Base-by-base conservation (phyloP, 768 basidiomycete species). In the Naganishia vaughanmartiniae region DNA sequence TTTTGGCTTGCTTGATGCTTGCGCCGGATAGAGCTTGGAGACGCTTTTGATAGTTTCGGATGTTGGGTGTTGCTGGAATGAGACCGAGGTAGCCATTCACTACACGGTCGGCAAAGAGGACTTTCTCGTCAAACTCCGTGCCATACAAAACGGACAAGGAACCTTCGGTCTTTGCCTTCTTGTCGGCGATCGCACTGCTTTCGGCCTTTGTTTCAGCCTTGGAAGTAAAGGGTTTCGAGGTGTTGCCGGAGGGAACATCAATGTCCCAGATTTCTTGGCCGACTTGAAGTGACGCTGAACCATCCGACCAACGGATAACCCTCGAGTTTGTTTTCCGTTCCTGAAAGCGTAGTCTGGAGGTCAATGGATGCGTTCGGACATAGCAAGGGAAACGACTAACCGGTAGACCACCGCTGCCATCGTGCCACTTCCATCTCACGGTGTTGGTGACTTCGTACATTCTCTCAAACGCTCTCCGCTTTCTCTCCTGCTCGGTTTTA, bases 191-290 rank as follows among this genome's bases (percentile, higher is more conserved):
- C 17, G 24, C 28, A 9, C 17, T 7, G 33, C 26, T 34, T 54
- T 55, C 26, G 21, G 14, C 28, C 21, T 36, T 42, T 11, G 51
- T 21, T 51, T 51, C 7, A 51, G 70, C 53, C 14, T 30, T 63
- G 31, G 39, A 26, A 42, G 60, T 15, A 15, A 63, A 63, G 2
- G 60, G 60, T 34, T 63, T 69, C 48, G 67, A 51, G 7, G 65
- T 36, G 30, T 68, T 68, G 7, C 42, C 67, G 26, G 53, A 54
- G 14, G 67, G 54, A 15, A 58, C 42, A 34, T 72, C 71, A 63
- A 98, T 88, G 83, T 97, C 93, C 82, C 94, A 98, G 5, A 96
- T 84, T 77, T 98, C 95, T 80, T 91, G 90, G 53, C 96, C 96
- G 67, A 99, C 83, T 73, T 91, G 89, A 34, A 99, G 86, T 75